Evolutionary conservation across 352 stramenopile genomes (phyloP).

Genomic region (Elongisporangium undulatum): DNA sequence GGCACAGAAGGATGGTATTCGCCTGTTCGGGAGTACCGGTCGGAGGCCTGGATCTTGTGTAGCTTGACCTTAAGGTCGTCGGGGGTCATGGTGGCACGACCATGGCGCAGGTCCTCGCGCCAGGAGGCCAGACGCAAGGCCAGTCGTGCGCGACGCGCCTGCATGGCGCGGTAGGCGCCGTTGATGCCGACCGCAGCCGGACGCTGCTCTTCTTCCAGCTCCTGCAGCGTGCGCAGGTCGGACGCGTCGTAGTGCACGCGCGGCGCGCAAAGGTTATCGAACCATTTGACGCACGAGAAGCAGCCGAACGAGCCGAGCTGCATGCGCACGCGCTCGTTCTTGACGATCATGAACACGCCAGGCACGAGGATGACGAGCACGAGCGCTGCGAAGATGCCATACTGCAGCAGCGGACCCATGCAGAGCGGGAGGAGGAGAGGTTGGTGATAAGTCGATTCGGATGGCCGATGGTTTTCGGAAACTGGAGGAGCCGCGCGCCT

Average conservation of each 20-base stretch:
- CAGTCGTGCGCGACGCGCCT: conserved; percentile 36
- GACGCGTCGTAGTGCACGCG: conserved; percentile 47
- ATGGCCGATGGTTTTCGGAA: neutral
- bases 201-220: conserved; percentile 39
- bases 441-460: neutral
- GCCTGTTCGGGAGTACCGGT: conserved; percentile 12
- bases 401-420: conserved; percentile 24
- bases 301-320: conserved; percentile 34
- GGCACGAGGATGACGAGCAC: conserved; percentile 32
- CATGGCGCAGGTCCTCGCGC: conserved; percentile 49
- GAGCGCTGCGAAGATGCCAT: conserved; percentile 38
- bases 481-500: neutral
- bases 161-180: conserved; percentile 51
- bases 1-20: conserved; percentile 5
- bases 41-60: conserved; percentile 32
- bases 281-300: conserved; percentile 9
- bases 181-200: conserved; percentile 42
- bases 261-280: conserved; percentile 9
- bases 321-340: conserved; percentile 26
- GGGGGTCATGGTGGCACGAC: conserved; percentile 12
- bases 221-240: conserved; percentile 47
- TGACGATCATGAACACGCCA: conserved; percentile 38
- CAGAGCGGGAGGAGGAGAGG: neutral
- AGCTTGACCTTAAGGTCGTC: conserved; percentile 50
- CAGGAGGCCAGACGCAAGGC: conserved; percentile 51